These are phyloP conservation scores for Pulveroboletus frians DNA, from an alignment of 768 basidiomycete species.

Conservation along the genomic window DNA sequence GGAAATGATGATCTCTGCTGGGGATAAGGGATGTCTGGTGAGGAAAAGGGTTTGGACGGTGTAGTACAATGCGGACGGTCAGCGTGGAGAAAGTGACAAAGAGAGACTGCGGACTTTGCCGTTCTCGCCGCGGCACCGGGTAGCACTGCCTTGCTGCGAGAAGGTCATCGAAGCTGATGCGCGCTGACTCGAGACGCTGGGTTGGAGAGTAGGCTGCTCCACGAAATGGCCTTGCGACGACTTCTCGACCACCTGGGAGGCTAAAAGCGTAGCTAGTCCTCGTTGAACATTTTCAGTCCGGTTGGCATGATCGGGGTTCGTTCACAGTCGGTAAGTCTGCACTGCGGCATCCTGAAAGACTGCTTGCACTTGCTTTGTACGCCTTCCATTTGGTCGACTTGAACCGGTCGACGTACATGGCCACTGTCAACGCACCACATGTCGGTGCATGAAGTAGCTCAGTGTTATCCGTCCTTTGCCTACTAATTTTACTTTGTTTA, in stretches of 20 bases:
- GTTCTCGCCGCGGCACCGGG: constrained; percentile 25
- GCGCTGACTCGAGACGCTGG: constrained; percentile 6
- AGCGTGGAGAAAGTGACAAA: constrained; percentile 28
- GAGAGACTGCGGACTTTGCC: constrained; percentile 27
- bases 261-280: constrained; percentile 29
- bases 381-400: constrained; percentile 18
- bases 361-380: constrained; percentile 57
- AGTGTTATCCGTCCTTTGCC: constrained; percentile 49
- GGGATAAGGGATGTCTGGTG: constrained; percentile 12
- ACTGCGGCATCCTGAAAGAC: constrained; percentile 63
- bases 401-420: neutral
- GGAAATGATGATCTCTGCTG: constrained; percentile 7
- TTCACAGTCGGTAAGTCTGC: constrained; percentile 60
- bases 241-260: constrained; percentile 55
- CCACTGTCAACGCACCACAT: constrained; percentile 51
- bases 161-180: neutral
- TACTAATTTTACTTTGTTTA: constrained; percentile 78
- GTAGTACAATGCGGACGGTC: constrained; percentile 12
- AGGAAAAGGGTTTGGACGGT: constrained; percentile 1
- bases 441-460: constrained; percentile 47
- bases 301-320: constrained; percentile 74
- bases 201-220: constrained; percentile 43
- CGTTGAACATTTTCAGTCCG: constrained; percentile 24
- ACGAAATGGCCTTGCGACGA: constrained; percentile 57
- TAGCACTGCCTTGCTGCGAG: constrained; percentile 15